phyloP scores from a whole-genome alignment of 2,329 filamentous ascomycete species.

The Escovopsis sp. region DNA sequence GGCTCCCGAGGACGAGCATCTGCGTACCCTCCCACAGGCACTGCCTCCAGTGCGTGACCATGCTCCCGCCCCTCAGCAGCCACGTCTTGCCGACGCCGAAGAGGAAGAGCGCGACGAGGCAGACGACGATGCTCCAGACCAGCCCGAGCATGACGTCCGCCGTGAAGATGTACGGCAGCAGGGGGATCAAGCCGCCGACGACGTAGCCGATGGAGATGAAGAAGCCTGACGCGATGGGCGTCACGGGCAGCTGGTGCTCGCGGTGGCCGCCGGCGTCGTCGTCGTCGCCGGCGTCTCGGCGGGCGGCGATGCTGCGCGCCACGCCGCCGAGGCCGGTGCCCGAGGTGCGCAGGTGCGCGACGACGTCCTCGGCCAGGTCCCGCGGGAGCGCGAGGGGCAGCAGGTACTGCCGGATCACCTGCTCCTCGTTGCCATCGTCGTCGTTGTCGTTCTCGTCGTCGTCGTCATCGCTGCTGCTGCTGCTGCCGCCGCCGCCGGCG shows the following conservation, averaged over 20 bases:
- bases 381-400: conserved; percentile 16
- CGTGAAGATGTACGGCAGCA: conserved; percentile 47
- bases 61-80: conserved; percentile 13
- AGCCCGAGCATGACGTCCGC: conserved; percentile 26
- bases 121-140: conserved; percentile 38
- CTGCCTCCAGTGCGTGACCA: conserved; percentile 3
- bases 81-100: conserved; percentile 44
- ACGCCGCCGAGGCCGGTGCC: conserved; percentile 18
- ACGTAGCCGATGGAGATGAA: conserved; percentile 49
- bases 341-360: conserved; percentile 12
- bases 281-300: conserved; percentile 1
- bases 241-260: conserved; percentile 11
- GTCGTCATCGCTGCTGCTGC: conserved; percentile 1
- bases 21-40: conserved; percentile 18
- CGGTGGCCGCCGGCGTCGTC: neutral
- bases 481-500: conserved; percentile 11
- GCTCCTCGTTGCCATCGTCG: conserved; percentile 6
- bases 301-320: conserved; percentile 9
- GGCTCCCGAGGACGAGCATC: conserved; percentile 20
- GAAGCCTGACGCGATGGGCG: conserved; percentile 35
- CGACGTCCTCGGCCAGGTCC: conserved; percentile 10
- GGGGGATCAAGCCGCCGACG: conserved; percentile 45
- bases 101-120: conserved; percentile 36
- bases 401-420: conserved; percentile 17
- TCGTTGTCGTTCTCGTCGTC: neutral